These are phyloP conservation scores for Epichloe uncinata DNA, from an alignment of 2,329 filamentous ascomycete genomes.

Conservation along the genomic window DNA sequence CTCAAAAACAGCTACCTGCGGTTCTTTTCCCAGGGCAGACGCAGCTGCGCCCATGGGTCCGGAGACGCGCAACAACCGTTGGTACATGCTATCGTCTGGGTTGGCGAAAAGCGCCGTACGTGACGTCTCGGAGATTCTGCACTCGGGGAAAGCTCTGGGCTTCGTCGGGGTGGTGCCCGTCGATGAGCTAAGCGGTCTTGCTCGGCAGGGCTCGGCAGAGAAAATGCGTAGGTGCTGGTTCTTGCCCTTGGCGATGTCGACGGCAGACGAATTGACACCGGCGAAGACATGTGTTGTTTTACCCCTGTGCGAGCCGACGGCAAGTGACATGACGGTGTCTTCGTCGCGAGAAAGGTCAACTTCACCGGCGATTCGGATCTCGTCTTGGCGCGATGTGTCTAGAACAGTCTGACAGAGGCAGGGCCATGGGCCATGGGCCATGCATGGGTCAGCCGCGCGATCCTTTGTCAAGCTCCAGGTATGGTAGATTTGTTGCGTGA, in stretches of 20 bases:
- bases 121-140: slow-evolving; percentile 36
- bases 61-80: slow-evolving; percentile 43
- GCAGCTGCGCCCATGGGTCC: slow-evolving; percentile 64
- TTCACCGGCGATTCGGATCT: slow-evolving; percentile 53
- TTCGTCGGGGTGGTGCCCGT: slow-evolving; percentile 11
- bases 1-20: slow-evolving; percentile 72
- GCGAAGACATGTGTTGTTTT: slow-evolving; percentile 48
- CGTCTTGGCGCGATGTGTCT: slow-evolving; percentile 51
- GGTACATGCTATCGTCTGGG: slow-evolving; percentile 39
- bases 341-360: slow-evolving; percentile 70
- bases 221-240: slow-evolving; percentile 80
- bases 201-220: slow-evolving; percentile 33
- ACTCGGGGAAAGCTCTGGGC: slow-evolving; percentile 10
- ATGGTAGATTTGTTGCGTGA: background rate
- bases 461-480: background rate
- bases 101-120: slow-evolving; percentile 43
- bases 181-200: slow-evolving; percentile 18
- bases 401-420: slow-evolving; percentile 46
- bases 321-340: slow-evolving; percentile 78
- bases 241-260: slow-evolving; percentile 57
- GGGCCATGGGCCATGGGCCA: background rate
- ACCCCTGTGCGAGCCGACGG: slow-evolving; percentile 47
- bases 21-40: slow-evolving; percentile 60
- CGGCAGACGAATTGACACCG: slow-evolving; percentile 70
- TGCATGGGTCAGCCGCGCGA: background rate